Conservation (phyloP, 2,329 filamentous ascomycete genomes). For the Sporothrix sp. region DNA sequence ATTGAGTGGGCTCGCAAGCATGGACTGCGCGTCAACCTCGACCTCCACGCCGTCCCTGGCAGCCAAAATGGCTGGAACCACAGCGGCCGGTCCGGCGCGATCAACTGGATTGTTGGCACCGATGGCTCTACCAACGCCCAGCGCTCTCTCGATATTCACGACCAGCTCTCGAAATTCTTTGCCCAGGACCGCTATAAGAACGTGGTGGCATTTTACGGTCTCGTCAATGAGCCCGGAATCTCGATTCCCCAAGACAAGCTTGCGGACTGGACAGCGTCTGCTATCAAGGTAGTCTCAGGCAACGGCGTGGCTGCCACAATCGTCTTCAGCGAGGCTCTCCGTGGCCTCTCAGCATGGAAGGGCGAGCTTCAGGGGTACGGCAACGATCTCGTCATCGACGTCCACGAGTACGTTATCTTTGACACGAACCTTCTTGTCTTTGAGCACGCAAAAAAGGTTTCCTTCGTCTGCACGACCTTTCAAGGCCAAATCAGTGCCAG, state of each 20-base stretch:
- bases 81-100: slow-evolving; percentile 69
- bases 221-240: slow-evolving; percentile 93
- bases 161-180: slow-evolving; percentile 84
- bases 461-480: slow-evolving; percentile 88
- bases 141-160: slow-evolving; percentile 76
- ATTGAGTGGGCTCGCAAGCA: slow-evolving; percentile 94
- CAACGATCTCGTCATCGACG: slow-evolving; percentile 75
- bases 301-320: slow-evolving; percentile 66
- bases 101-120: slow-evolving; percentile 83
- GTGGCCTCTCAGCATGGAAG: slow-evolving; percentile 85
- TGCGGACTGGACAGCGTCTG: slow-evolving; percentile 67
- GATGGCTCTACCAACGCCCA: slow-evolving; percentile 69
- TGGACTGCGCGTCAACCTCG: slow-evolving; percentile 83
- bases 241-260: slow-evolving; percentile 59
- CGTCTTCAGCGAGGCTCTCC: slow-evolving; percentile 90
- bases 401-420: slow-evolving; percentile 98
- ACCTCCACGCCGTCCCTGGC: slow-evolving; percentile 83
- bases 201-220: slow-evolving; percentile 82
- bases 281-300: slow-evolving; percentile 59
- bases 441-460: slow-evolving; percentile 72
- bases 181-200: slow-evolving; percentile 88
- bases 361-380: slow-evolving; percentile 55
- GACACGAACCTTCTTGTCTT: slow-evolving; percentile 77
- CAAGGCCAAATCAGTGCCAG: slow-evolving; percentile 64
- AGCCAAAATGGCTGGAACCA: slow-evolving; percentile 99